Evolutionary conservation across 1,284 basidiomycete genomes (phyloP).

Genomic region (Irpex sp.): DNA sequence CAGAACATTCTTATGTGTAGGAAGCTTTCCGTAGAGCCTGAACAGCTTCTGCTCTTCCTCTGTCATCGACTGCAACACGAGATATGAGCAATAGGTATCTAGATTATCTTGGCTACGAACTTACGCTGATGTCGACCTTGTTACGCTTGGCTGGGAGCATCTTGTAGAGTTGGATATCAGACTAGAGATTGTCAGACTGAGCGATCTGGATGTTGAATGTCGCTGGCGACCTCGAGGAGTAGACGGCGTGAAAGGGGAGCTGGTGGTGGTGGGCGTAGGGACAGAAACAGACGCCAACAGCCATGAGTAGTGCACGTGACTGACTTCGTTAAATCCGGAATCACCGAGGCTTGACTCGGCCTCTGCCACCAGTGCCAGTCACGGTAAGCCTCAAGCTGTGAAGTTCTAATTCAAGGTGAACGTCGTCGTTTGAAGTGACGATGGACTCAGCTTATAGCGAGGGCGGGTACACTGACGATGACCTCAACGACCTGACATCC

Average conservation of each 20-base stretch:
- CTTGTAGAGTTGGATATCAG: constrained; percentile 1
- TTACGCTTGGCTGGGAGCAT: constrained; percentile 86
- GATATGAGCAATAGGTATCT: not conserved
- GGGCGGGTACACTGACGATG: not conserved
- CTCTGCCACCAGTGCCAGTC: too few species aligned
- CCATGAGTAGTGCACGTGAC: not conserved
- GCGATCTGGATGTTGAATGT: not conserved
- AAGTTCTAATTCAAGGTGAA: too few species aligned
- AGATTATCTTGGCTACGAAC: constrained; percentile 21
- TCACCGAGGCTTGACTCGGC: too few species aligned
- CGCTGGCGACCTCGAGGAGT: not conserved
- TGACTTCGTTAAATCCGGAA: too few species aligned
- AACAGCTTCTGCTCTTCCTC: constrained; percentile 95
- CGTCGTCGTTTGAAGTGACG: not conserved
- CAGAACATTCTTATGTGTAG: constrained; percentile 88
- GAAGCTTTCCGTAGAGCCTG: constrained; percentile 92
- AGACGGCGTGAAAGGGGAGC: constrained; percentile 14
- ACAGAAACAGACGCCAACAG: not conserved
- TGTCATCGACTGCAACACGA: constrained; percentile 63
- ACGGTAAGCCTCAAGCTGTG: too few species aligned
- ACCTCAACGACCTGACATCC: not conserved
- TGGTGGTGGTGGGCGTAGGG: not conserved
- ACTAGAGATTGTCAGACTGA: not conserved
- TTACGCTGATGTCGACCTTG: constrained; percentile 88
- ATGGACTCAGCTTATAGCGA: not conserved